Base-by-base conservation (phyloP, 1,139 yeast genomes). In the Wickerhamomyces sp. region DNA sequence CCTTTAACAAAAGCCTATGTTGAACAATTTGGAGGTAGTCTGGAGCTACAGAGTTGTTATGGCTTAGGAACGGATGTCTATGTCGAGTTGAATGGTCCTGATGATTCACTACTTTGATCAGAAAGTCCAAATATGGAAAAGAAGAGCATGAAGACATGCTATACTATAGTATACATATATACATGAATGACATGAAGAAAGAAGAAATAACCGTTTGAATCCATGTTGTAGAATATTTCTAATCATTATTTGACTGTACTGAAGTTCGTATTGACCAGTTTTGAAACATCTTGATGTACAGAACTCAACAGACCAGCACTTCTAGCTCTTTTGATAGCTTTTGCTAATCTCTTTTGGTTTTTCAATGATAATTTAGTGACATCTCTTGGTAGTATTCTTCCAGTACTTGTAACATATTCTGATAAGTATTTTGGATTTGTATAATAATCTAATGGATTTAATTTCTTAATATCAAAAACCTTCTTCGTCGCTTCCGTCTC, bases 21-120 rank as follows among this genome's bases (percentile, higher is more conserved):
- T 34, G 84, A 79, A 59, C 73, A 81, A 58, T 82, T 83, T 60
- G 82, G 81, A 36, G 98, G 98, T 1, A 78, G 75, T 64, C 74
- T 91, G 51, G 82, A 84, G 36, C 72, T 91, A 35, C 95, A 90
- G 61, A 81, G 86, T 32, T 80, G 89, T 52, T 77, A 79, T 64
- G 96, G 96, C 1, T 80, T 88, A 80, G 99, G 99, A 9, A 81
- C 88, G 0, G 87, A 81, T 54, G 85, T 79, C n/a, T 81, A 82
- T 54, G 66, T 81, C 29, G 77, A 75, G 44, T 60, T 81, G 46
- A 64, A 64, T 34, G 74, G 78, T 2, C 74, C 78, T 4, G 65
- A 65, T 45, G 47, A 42, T 36, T 39, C 50, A 7, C 39, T 54
- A 26, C 47, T 52, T 10, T 52, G 35, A 47, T 29, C 13, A 29